Percentiles rank a stretch among this genome's conserved stretches.
Evolutionary conservation across 2,329 filamentous ascomycete species (phyloP).

Genomic region (Drechslerella coelobrocha): DNA sequence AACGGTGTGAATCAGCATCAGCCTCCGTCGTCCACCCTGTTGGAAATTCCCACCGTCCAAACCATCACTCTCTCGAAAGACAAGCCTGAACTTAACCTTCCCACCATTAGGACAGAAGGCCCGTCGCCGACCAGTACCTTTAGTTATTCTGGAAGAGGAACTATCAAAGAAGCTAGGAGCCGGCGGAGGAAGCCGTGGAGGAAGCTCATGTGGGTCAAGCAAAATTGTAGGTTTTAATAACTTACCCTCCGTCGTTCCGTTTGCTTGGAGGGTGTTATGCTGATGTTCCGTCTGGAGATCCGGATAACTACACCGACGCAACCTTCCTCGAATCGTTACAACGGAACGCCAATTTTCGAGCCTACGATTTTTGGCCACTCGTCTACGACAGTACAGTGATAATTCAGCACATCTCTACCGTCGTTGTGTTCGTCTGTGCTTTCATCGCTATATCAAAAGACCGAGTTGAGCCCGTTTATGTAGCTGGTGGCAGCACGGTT

Average conservation of each 20-base stretch:
- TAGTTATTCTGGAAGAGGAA: constrained; percentile 39
- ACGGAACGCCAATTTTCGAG: constrained; percentile 87
- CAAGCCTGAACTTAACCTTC: constrained; percentile 34
- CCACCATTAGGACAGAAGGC: constrained; percentile 39
- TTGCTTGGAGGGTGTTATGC: constrained; percentile 49
- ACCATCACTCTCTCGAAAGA: constrained; percentile 18
- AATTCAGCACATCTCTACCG: constrained; percentile 93
- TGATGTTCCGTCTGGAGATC: constrained; percentile 65
- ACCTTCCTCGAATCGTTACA: constrained; percentile 97
- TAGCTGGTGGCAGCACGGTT: constrained; percentile 83
- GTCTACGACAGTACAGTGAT: constrained; percentile 96
- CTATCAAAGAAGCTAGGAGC: constrained; percentile 44
- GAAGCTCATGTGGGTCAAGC: constrained; percentile 97
- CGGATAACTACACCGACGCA: constrained; percentile 98
- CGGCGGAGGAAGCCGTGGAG: constrained; percentile 69
- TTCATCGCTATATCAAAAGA: constrained; percentile 90
- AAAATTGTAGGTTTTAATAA: constrained; percentile 72
- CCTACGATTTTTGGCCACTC: constrained; percentile 97
- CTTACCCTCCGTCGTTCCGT: background rate
- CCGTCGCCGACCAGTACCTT: constrained; percentile 38
- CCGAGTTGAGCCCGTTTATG: constrained; percentile 84
- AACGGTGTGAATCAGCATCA: constrained; percentile 30
- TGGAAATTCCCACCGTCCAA: constrained; percentile 39
- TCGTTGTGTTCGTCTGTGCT: constrained; percentile 91
- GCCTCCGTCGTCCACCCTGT: constrained; percentile 14